Evolutionary conservation across 306 rosid genomes (phyloP), one percentile per base, ranked within the genome.

Genomic region (Ziziphus jujuba): DNA sequence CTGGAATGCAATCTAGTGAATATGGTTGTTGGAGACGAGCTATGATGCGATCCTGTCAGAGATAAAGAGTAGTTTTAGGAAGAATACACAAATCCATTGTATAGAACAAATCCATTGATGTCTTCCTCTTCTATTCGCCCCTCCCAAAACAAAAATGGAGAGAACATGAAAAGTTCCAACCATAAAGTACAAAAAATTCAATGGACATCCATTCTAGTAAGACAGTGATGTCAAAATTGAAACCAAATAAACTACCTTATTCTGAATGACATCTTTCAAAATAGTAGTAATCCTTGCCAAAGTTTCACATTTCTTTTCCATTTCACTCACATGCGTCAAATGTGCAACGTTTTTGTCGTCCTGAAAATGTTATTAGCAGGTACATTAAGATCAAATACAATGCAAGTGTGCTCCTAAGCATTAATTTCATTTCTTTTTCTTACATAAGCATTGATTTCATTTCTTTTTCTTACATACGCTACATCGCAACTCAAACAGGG

Each of bases 1-100:
- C 96, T 15, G 96, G 99, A 77, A 93, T 90, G 87, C 99, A 93
- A 74, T 93, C 95, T 11, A 93, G 91, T 56, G 97, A 90, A 80
- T 93, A 93, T 15, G 99, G 99, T 67, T 93, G 99, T 81, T 90
- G 99, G 67, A 93, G 85, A 63, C 97, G 97, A 75, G 97, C 92
- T 66, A 93, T 87, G 36, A 93, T 90, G 59, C 99, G 97, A 70
- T 93, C 97, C 97, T 93, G 87, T 66, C 71, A 81, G 69, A 43
- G 25, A 64, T 12, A 59, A 43, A 7, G 44, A 55, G 36, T 70
- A 66, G 20, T n/a, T 21, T 21, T 63, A 72, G 11, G 33, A 21
- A 19, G 53, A 69, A 34, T 17, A 20, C 21, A 75, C 34, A 34
- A 35, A 3, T 47, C 8, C 9, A 40, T 13, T 43, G 6, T 47